phyloP scores from a whole-genome alignment of 2,329 filamentous ascomycete genomes.

The Ophiostoma sp. region DNA sequence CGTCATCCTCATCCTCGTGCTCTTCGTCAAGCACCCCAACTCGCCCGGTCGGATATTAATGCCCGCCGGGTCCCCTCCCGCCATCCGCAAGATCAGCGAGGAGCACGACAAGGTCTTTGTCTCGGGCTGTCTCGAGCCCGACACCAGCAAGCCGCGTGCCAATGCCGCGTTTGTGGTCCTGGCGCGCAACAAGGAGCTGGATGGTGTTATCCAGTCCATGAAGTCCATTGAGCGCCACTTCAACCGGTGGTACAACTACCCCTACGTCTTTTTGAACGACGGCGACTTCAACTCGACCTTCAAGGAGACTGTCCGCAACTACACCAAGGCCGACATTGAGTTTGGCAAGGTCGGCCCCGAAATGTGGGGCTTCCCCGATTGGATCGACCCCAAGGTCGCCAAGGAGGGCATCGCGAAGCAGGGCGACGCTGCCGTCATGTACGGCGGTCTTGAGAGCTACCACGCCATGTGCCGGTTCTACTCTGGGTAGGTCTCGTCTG shows the following conservation, averaged over 20 bases:
- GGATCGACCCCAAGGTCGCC: conserved; percentile 89
- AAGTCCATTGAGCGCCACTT: conserved; percentile 98
- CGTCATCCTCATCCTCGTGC: conserved; percentile 80
- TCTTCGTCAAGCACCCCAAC: conserved; percentile 83
- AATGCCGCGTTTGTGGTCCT: conserved; percentile 96
- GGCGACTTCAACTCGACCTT: conserved; percentile 94
- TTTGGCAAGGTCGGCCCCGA: conserved; percentile 87
- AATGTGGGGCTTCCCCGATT: conserved; percentile 96
- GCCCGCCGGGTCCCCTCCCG: conserved; percentile 79
- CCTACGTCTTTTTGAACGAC: conserved; percentile 97
- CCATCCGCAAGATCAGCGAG: conserved; percentile 93
- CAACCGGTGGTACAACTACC: conserved; percentile 98
- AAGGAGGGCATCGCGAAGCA: conserved; percentile 96
- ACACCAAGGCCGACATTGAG: conserved; percentile 82
- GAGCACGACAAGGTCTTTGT: conserved; percentile 96
- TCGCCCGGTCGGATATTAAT: conserved; percentile 77
- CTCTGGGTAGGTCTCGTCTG: conserved; percentile 65
- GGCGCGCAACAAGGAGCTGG: conserved; percentile 91
- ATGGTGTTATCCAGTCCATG: conserved; percentile 91
- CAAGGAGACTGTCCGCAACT: conserved; percentile 79
- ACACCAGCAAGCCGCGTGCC: conserved; percentile 71
- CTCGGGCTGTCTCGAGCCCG: conserved; percentile 77
- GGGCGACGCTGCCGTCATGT: conserved; percentile 97
- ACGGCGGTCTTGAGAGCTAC: conserved; percentile 96
- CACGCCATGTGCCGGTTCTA: conserved; percentile 99